A percentile compares a stretch with the other conserved stretches of the same genome.
These are phyloP conservation scores for Hypoxylon fuscum DNA, from an alignment of 495 filamentous ascomycete species.

Conservation along the genomic window DNA sequence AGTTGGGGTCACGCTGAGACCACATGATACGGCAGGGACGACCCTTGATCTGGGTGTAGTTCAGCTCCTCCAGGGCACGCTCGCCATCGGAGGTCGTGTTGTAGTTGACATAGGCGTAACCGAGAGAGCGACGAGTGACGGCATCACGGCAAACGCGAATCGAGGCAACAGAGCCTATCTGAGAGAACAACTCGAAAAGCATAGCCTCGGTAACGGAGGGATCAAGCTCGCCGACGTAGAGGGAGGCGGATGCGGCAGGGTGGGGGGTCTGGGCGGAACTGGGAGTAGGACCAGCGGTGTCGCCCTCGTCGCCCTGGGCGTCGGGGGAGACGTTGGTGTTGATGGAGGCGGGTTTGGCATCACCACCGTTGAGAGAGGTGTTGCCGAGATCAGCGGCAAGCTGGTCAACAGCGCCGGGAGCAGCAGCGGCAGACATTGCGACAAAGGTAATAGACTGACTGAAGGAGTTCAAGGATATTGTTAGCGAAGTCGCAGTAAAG, in stretches of 20 bases:
- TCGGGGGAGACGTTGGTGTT: conserved; percentile 71
- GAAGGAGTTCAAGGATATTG: background rate
- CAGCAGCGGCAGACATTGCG: conserved; percentile 71
- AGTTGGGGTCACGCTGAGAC: conserved; percentile 98
- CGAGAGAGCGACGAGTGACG: conserved; percentile 97
- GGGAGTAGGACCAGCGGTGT: conserved; percentile 71
- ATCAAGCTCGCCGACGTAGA: conserved; percentile 99
- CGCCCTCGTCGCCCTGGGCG: conserved; percentile 60
- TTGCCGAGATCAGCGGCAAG: conserved; percentile 70
- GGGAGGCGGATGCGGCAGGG: conserved; percentile 90
- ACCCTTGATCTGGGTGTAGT: conserved; percentile 99
- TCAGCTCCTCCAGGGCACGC: conserved; percentile 97
- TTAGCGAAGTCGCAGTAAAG: conserved; percentile 15
- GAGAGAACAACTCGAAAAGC: conserved; percentile 99
- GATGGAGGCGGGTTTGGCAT: conserved; percentile 67
- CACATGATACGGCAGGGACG: conserved; percentile 99
- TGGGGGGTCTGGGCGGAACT: conserved; percentile 74
- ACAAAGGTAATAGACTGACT: conserved; percentile 27
- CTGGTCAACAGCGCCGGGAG: conserved; percentile 73
- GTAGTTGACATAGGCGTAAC: conserved; percentile 99
- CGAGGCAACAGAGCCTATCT: conserved; percentile 97
- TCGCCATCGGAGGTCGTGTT: conserved; percentile 96
- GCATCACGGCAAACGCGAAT: conserved; percentile 99
- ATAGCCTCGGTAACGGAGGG: conserved; percentile 98
- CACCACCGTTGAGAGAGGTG: conserved; percentile 68